Conservation (phyloP, 2,329 filamentous ascomycete species). For the Claviceps africana region DNA sequence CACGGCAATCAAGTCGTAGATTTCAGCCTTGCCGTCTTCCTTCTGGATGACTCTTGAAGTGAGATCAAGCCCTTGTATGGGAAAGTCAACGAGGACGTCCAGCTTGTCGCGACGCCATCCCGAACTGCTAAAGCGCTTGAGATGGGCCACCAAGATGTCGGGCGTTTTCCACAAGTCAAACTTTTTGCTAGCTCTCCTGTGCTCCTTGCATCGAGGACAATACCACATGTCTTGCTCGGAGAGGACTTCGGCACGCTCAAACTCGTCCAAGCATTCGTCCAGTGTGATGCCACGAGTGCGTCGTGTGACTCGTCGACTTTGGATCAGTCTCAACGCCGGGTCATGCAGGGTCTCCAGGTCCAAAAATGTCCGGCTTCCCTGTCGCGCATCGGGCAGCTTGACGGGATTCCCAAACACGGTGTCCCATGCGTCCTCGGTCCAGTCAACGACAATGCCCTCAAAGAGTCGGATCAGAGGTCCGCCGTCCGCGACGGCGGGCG, state of each 20-base stretch:
- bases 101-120: constrained; percentile 79
- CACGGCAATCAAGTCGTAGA: constrained; percentile 89
- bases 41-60: constrained; percentile 64
- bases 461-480: constrained; percentile 62
- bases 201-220: constrained; percentile 88
- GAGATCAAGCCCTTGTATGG: constrained; percentile 74
- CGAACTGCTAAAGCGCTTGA: constrained; percentile 87
- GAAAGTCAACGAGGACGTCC: constrained; percentile 82
- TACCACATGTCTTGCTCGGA: constrained; percentile 97
- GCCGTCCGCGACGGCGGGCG: constrained; percentile 28
- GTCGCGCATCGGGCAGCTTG: constrained; percentile 25
- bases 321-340: constrained; percentile 49
- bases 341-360: constrained; percentile 41
- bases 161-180: constrained; percentile 95
- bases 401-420: constrained; percentile 47
- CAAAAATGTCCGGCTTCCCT: constrained; percentile 46
- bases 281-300: constrained; percentile 56
- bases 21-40: constrained; percentile 65
- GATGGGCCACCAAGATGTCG: constrained; percentile 85
- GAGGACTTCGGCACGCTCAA: constrained; percentile 82
- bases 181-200: constrained; percentile 84
- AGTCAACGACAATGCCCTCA: constrained; percentile 80
- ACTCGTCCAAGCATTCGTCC: constrained; percentile 86
- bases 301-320: constrained; percentile 46
- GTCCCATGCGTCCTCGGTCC: constrained; percentile 58